Evolutionary conservation across 371 early-diverging fungal species (phyloP), one percentile per base, ranked within the genome.

Genomic region (Apophysomyces elegans): DNA sequence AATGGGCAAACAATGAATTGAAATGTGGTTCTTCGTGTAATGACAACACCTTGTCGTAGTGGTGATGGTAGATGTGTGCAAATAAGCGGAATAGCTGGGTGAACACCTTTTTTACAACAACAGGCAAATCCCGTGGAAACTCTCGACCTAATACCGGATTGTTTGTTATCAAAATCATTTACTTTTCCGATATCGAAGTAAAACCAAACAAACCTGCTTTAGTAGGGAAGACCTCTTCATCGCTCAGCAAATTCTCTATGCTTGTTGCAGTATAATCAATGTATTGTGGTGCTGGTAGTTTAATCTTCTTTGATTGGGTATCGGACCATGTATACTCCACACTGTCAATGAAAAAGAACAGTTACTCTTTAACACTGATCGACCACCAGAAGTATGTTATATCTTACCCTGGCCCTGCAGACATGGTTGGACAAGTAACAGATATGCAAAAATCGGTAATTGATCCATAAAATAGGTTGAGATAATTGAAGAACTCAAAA

Each of bases 1-100:
- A 94, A 67, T 98, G 97, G 2, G 96, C 93, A 85, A 96, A 95
- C 12, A 96, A 80, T 1, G 97, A 93, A 80, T 98, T 96, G 69
- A 97, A 87, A 66, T 98, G 97, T 1, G 89, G 90, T 68, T 98
- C 97, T 59, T 90, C 87, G 50, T 85, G 81, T 21, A 97, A 75
- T 59, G 91, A 88, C 46, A 95, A 73, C 54, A 96, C 85, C 73
- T 91, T 89, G 62, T 93, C 93, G 64, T 93, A 95, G 71, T 98
- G 98, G n/a, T 87, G 72, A 76, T 94, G 92, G 76, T 95, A 98
- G 46, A 98, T 91, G 75, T 98, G 98, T 2, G 93, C 95, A 72
- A 96, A 88, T 13, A 98, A 85, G 61, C 97, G 91, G 72, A 95
- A 91, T 59, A 96, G 75, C 59, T 96, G 96, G 64, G 89, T 88